phyloP scores from a whole-genome alignment of 2,329 filamentous ascomycete species.

The Pseudocercospora fijiensis region DNA sequence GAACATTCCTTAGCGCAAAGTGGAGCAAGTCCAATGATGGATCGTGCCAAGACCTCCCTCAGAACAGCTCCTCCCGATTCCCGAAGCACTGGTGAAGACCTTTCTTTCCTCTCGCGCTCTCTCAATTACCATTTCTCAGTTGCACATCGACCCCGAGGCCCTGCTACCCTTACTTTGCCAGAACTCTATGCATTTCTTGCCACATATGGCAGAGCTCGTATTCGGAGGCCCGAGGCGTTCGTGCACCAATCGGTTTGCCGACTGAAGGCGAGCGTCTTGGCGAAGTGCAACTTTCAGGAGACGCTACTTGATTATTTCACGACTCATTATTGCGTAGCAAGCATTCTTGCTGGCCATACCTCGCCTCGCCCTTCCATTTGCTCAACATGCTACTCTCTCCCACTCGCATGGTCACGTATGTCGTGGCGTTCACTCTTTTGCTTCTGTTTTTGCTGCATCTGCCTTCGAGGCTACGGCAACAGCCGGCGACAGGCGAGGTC shows the following conservation, averaged over 20 bases:
- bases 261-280: constrained; percentile 3
- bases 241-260: not conserved
- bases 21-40: too few species aligned
- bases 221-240: not conserved
- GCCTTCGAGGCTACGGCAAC: not conserved
- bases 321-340: not conserved
- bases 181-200: not conserved
- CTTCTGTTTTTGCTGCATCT: constrained; percentile 17
- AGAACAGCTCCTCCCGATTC: too few species aligned
- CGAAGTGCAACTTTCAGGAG: constrained; percentile 4
- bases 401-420: constrained; percentile 11
- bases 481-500: not conserved
- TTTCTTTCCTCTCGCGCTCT: not conserved
- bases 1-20: too few species aligned
- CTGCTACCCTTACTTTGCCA: not conserved
- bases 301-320: not conserved
- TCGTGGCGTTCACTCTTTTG: constrained; percentile 9
- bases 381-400: constrained; percentile 11
- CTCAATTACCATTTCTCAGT: not conserved
- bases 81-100: not conserved
- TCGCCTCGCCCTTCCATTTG: not conserved
- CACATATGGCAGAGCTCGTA: not conserved
- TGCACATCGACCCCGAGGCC: not conserved
- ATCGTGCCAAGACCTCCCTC: too few species aligned
- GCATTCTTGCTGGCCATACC: not conserved